Evolutionary conservation across 73 alveolate genomes (phyloP), one percentile per base, ranked within the genome.

Genomic region (Tetrahymena borealis): DNA sequence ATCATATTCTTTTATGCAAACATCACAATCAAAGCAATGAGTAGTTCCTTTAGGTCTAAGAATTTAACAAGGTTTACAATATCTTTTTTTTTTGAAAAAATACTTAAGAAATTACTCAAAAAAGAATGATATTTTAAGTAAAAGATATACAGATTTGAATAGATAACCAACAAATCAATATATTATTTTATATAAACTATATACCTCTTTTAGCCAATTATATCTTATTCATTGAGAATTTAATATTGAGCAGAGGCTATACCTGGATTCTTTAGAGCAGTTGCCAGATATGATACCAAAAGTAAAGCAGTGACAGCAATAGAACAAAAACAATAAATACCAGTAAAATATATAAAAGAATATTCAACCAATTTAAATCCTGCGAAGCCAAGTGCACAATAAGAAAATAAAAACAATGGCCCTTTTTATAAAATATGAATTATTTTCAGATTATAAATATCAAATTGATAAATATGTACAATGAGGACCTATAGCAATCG

Each of bases 21-120:
- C 96, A 79, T 95, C 98, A 40, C 98, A 96, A 77, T 96, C 98
- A 40, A 93, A 96, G 42, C 98, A 96, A 93, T 96, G 98, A 24
- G 40, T 24, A 3, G 98, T 95, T 24, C 91, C 90, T 77, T 28
- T 77, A 31, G 38, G 36, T 91, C 91, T 40, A 3, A 93, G 32
- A 38, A 95, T 38, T 93, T 95, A 40, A 37, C 97, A 95, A 4
- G 42, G 85, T 78, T 91, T 90, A 38, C 97, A 95, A 95, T 91
- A 95, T 90, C 95, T 90, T 91, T 78, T 39, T 4, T 24, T 24
- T 13, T 20, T 20, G 20, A 90, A 31, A n/a, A 20, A 38, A 15
- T n/a, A n/a, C n/a, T n/a, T n/a, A n/a, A n/a, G n/a, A n/a, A n/a
- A 78, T 78, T 28, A 20, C 94, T 41, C 31, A 28, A 20, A 18